phyloP scores from a whole-genome alignment of 2,329 filamentous ascomycete genomes.

The Paracamarosporium sp. region DNA sequence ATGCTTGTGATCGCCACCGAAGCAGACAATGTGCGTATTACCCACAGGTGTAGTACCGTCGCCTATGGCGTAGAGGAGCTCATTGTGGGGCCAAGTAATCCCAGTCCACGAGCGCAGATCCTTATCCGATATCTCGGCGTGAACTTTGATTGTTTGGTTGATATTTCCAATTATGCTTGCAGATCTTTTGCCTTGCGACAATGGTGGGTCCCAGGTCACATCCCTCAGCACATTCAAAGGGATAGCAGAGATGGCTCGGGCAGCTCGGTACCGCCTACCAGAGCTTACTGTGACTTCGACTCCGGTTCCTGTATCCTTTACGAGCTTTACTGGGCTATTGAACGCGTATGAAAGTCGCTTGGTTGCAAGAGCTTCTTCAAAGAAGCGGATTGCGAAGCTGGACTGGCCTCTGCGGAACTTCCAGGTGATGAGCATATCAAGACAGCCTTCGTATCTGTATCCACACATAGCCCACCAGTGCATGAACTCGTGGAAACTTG shows the following conservation, averaged over 20 bases:
- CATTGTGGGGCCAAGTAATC: constrained; percentile 51
- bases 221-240: constrained; percentile 54
- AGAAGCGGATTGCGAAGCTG: constrained; percentile 54
- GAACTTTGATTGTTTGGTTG: constrained; percentile 56
- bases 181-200: constrained; percentile 42
- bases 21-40: constrained; percentile 57
- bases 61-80: constrained; percentile 53
- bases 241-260: constrained; percentile 51
- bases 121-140: constrained; percentile 51
- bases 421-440: constrained; percentile 49
- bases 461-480: constrained; percentile 51
- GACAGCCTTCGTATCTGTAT: constrained; percentile 44
- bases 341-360: constrained; percentile 53
- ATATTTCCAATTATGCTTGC: constrained; percentile 52
- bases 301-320: constrained; percentile 33
- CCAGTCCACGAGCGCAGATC: constrained; percentile 54
- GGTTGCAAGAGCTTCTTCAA: constrained; percentile 50
- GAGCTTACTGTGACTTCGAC: constrained; percentile 46
- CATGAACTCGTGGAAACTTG: constrained; percentile 52
- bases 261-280: constrained; percentile 31
- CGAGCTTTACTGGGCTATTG: constrained; percentile 44
- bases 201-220: constrained; percentile 51
- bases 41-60: constrained; percentile 51
- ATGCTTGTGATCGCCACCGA: constrained; percentile 53
- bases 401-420: constrained; percentile 51